Evolutionary conservation across 306 rosid species (phyloP).

Genomic region (Citrullus amarus): DNA sequence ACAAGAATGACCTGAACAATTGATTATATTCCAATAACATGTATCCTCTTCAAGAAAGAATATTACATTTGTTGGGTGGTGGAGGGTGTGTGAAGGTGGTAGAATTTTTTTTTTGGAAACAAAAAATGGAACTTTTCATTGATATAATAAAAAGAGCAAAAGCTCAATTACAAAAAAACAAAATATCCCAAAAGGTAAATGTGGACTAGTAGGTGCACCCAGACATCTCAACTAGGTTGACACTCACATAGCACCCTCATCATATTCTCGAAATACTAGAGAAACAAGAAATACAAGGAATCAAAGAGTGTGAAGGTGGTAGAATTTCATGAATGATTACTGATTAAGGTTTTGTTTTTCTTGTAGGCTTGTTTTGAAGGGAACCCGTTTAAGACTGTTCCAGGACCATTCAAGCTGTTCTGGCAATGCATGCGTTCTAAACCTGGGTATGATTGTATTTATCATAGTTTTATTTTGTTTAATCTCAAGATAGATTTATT

Average conservation of each 20-base stretch:
- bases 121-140: too few species aligned
- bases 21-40: not conserved
- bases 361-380: slow-evolving; percentile 89
- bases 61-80: not conserved
- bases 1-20: not conserved
- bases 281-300: too few species aligned
- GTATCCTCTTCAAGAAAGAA: not conserved
- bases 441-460: slow-evolving; percentile 49
- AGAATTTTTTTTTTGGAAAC: not conserved
- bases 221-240: too few species aligned
- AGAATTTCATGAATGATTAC: not conserved
- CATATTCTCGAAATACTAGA: too few species aligned
- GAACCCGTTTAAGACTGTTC: slow-evolving; percentile 91
- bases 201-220: too few species aligned
- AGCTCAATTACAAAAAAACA: too few species aligned
- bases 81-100: not conserved
- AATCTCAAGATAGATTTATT: slow-evolving; percentile 1
- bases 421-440: slow-evolving; percentile 95
- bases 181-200: too few species aligned
- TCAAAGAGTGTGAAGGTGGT: not conserved
- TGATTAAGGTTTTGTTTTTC: not conserved
- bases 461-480: not conserved
- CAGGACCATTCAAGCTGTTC: slow-evolving; percentile 97
- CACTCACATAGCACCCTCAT: too few species aligned
- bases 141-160: too few species aligned